Evolutionary conservation across 108 stramenopile genomes (phyloP).

Genomic region (Cylindrotheca fusiformis): DNA sequence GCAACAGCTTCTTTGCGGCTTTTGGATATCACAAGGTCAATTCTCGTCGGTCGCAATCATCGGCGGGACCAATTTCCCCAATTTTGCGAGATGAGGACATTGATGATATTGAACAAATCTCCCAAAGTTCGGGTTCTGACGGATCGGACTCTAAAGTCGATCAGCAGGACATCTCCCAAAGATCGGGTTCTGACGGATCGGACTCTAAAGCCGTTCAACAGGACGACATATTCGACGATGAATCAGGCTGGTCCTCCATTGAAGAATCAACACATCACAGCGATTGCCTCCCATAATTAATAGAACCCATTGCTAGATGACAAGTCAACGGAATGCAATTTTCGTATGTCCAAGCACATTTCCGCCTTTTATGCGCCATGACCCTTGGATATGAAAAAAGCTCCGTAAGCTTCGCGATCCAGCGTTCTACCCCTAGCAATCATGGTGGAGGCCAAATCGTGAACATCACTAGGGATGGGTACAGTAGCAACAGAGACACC

Average conservation of each 20-base stretch:
- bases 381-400: slow-evolving; percentile 15
- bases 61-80: neutral
- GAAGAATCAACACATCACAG: too few relatives aligned
- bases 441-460: slow-evolving; percentile 27
- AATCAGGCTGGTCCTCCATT: neutral
- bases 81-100: neutral
- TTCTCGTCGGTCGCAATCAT: neutral
- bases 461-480: slow-evolving; percentile 20
- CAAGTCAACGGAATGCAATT: too few relatives aligned
- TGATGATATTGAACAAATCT: neutral
- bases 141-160: too few relatives aligned
- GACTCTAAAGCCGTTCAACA: too few relatives aligned
- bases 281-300: too few relatives aligned
- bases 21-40: neutral
- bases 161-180: too few relatives aligned
- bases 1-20: neutral
- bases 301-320: too few relatives aligned
- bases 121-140: too few relatives aligned
- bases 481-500: slow-evolving; percentile 13
- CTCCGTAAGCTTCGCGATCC: slow-evolving; percentile 33
- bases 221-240: too few relatives aligned
- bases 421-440: slow-evolving; percentile 26
- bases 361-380: neutral
- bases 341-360: too few relatives aligned
- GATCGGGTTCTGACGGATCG: too few relatives aligned